phyloP scores from a whole-genome alignment of 768 basidiomycete genomes.

The Pleurotus ostreatus region DNA sequence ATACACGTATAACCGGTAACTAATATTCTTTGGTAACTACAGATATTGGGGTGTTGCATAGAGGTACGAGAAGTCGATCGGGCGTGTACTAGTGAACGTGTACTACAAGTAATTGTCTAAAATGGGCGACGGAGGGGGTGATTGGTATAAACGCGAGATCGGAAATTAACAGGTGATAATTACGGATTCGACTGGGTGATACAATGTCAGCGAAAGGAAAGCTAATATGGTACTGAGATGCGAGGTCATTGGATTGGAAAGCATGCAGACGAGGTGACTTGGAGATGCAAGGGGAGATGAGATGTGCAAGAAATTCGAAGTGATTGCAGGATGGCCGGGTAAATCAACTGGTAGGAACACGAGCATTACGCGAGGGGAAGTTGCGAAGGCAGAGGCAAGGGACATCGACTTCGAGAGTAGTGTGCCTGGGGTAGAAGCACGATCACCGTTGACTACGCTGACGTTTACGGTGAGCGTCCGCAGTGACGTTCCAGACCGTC shows the following conservation, averaged over 20 bases:
- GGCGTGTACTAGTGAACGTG: background rate
- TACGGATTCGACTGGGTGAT: constrained; percentile 4
- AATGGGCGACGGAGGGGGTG: background rate
- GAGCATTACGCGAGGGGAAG: constrained; percentile 7
- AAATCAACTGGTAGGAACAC: background rate
- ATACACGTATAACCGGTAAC: background rate
- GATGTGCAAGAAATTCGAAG: background rate
- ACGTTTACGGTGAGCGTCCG: constrained; percentile 50
- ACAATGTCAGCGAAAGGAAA: constrained; percentile 8
- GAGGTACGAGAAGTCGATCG: background rate
- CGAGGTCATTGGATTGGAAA: background rate
- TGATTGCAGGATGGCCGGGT: background rate
- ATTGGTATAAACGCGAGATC: background rate
- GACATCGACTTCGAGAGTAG: background rate
- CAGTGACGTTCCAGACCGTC: constrained; percentile 72
- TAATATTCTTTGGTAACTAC: constrained; percentile 4
- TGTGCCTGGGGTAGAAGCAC: background rate
- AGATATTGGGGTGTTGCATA: background rate
- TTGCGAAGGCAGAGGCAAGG: constrained; percentile 1
- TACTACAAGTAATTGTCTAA: background rate
- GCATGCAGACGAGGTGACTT: background rate
- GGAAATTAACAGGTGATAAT: background rate
- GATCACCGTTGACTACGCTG: constrained; percentile 14
- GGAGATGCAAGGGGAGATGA: background rate
- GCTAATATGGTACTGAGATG: constrained; percentile 4